phyloP scores from a whole-genome alignment of 1,284 basidiomycete genomes.

The Trichosporon inkin region DNA sequence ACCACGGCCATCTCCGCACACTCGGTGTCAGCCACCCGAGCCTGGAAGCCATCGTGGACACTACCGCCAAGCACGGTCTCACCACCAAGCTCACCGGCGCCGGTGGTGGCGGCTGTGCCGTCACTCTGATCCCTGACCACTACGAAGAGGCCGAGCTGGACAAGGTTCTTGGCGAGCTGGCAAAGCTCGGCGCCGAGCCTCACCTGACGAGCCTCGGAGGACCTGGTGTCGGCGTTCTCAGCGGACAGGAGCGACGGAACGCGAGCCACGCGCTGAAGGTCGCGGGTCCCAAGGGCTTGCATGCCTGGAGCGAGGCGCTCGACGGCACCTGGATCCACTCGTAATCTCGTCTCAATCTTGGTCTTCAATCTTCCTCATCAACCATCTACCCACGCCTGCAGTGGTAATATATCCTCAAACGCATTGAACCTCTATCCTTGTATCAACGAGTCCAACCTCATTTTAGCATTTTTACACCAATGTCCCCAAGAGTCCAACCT shows the following conservation, averaged over 20 bases:
- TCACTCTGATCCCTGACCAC: constrained; percentile 88
- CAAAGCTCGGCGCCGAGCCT: constrained; percentile 68
- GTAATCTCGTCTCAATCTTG: not conserved
- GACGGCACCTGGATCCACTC: constrained; percentile 20
- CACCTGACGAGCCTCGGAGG: constrained; percentile 92
- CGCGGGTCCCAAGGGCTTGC: constrained; percentile 11
- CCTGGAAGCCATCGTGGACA: constrained; percentile 74
- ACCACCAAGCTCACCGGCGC: constrained; percentile 98
- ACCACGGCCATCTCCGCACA: constrained; percentile 77
- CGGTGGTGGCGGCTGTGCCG: constrained; percentile 96
- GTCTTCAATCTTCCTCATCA: not conserved
- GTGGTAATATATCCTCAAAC: not conserved
- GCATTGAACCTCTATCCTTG: not conserved
- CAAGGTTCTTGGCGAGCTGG: constrained; percentile 60
- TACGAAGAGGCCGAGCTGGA: constrained; percentile 61
- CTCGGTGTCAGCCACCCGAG: constrained; percentile 92
- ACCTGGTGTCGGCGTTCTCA: constrained; percentile 73
- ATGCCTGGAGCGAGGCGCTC: constrained; percentile 12
- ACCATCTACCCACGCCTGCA: not conserved
- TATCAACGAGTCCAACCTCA: constrained; percentile 5
- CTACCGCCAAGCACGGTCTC: constrained; percentile 65
- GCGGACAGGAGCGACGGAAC: constrained; percentile 12
- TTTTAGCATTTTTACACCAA: not conserved
- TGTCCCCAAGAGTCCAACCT: constrained; percentile 2
- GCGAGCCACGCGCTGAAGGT: constrained; percentile 8